phyloP scores from a whole-genome alignment of 179 eudicot species.

The Patellifolia procumbens region DNA sequence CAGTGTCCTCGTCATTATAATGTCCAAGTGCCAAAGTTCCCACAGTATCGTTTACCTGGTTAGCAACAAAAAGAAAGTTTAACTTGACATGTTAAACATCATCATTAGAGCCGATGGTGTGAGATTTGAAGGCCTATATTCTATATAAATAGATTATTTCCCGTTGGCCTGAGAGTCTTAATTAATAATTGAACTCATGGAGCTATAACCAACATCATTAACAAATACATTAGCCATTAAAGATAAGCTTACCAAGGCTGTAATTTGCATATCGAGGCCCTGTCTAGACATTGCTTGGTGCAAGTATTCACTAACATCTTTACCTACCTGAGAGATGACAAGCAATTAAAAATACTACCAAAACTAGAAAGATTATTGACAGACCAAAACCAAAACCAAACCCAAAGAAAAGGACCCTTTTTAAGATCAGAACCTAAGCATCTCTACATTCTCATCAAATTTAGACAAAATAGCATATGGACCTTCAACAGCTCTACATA shows the following conservation, averaged over 20 bases:
- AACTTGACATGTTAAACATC: background rate
- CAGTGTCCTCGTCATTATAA: slow-evolving; percentile 51
- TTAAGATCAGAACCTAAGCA: background rate
- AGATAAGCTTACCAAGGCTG: slow-evolving; percentile 60
- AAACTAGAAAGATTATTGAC: background rate
- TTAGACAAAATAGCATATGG: too few relatives aligned
- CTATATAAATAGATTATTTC: background rate
- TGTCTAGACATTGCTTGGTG: slow-evolving; percentile 59
- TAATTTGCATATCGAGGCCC: slow-evolving; percentile 72
- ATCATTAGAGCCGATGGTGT: background rate
- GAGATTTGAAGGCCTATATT: background rate
- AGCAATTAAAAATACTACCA: background rate
- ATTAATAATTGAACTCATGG: background rate
- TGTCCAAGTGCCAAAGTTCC: slow-evolving; percentile 56
- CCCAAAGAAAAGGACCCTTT: background rate
- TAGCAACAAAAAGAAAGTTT: slow-evolving; percentile 9
- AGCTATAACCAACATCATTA: background rate
- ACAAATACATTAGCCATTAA: slow-evolving; percentile 1
- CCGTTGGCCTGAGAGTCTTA: background rate
- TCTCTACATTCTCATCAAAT: too few relatives aligned
- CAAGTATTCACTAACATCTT: slow-evolving; percentile 67
- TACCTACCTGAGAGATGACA: slow-evolving; percentile 57
- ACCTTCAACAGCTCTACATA: too few relatives aligned
- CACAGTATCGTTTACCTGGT: slow-evolving; percentile 56
- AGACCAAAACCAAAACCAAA: background rate